Evolutionary conservation across 2,329 filamentous ascomycete genomes (phyloP).

Genomic region (Pseudogymnoascus sp.): DNA sequence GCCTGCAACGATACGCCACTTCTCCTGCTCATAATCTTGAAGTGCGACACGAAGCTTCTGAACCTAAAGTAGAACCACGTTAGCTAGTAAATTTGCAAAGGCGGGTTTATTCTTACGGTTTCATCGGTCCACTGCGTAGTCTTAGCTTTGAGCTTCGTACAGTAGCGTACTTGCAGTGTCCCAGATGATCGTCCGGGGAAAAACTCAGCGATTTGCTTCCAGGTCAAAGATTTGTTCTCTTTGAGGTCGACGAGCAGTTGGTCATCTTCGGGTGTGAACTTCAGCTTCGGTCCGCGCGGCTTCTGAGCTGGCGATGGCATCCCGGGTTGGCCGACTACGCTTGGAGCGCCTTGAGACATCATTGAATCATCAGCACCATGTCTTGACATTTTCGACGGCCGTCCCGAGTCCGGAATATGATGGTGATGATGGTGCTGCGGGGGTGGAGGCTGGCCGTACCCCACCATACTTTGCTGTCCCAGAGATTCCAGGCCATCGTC

Average conservation of each 20-base stretch:
- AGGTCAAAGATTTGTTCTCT: constrained; percentile 88
- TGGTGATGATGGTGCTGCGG: constrained; percentile 60
- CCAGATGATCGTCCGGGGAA: constrained; percentile 87
- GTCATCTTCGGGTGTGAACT: constrained; percentile 91
- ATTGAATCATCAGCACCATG: constrained; percentile 42
- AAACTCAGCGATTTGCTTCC: constrained; percentile 97
- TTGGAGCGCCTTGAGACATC: constrained; percentile 59
- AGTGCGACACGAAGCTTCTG: constrained; percentile 69
- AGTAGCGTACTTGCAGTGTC: constrained; percentile 88
- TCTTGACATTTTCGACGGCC: constrained; percentile 60
- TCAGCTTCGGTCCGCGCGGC: constrained; percentile 81
- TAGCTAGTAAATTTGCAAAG: constrained; percentile 9
- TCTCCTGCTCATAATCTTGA: constrained; percentile 82
- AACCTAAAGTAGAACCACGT: constrained; percentile 45
- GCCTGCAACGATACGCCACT: constrained; percentile 84
- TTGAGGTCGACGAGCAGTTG: constrained; percentile 82
- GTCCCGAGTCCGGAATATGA: constrained; percentile 68
- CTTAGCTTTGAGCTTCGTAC: constrained; percentile 90
- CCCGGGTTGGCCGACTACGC: constrained; percentile 75
- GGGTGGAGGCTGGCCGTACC: constrained; percentile 30
- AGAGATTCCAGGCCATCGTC: constrained; percentile 47
- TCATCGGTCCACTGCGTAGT: constrained; percentile 90
- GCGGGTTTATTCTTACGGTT: constrained; percentile 54
- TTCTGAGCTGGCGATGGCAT: constrained; percentile 79
- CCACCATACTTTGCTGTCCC: constrained; percentile 48